These are phyloP conservation scores for Trametes hirsuta DNA, from an alignment of 1,284 basidiomycete species.

Conservation along the genomic window DNA sequence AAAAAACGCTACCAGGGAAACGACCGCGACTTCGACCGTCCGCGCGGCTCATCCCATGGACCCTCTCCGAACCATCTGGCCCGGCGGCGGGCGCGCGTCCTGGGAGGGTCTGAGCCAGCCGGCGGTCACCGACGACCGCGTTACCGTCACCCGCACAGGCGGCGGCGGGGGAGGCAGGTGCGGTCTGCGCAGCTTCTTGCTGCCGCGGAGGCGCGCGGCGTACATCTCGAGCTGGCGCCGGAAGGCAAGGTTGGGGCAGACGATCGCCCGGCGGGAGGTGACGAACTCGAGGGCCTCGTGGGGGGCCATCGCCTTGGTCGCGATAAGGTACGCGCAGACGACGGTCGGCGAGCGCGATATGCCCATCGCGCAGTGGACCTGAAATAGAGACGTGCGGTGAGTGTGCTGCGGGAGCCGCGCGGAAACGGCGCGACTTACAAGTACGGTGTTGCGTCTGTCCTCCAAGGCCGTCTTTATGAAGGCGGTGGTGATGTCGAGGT, in stretches of 20 bases:
- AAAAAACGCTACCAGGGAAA: neutral
- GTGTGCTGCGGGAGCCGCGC: neutral
- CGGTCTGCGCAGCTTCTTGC: constrained; percentile 12
- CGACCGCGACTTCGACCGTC: neutral
- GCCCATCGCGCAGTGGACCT: constrained; percentile 61
- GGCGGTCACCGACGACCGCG: neutral
- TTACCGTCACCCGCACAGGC: constrained; percentile 1
- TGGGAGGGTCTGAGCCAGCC: neutral
- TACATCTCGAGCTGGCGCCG: constrained; percentile 39
- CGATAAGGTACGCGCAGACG: constrained; percentile 58
- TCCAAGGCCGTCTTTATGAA: constrained; percentile 46
- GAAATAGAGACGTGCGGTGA: constrained; percentile 3
- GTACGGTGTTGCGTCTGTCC: constrained; percentile 52
- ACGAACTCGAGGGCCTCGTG: constrained; percentile 39
- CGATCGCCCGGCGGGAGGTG: constrained; percentile 34
- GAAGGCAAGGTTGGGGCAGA: constrained; percentile 42
- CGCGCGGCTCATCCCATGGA: constrained; percentile 15
- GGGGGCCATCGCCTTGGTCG: constrained; percentile 36
- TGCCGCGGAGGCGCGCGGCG: constrained; percentile 24
- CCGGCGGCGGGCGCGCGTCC: neutral
- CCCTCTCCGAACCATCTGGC: constrained; percentile 11
- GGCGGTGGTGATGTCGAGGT: constrained; percentile 41
- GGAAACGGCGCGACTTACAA: constrained; percentile 46
- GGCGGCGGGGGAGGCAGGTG: constrained; percentile 12
- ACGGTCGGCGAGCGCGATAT: constrained; percentile 56